Conservation (phyloP, 768 basidiomycete genomes). For the Clitopilus passeckerianus region DNA sequence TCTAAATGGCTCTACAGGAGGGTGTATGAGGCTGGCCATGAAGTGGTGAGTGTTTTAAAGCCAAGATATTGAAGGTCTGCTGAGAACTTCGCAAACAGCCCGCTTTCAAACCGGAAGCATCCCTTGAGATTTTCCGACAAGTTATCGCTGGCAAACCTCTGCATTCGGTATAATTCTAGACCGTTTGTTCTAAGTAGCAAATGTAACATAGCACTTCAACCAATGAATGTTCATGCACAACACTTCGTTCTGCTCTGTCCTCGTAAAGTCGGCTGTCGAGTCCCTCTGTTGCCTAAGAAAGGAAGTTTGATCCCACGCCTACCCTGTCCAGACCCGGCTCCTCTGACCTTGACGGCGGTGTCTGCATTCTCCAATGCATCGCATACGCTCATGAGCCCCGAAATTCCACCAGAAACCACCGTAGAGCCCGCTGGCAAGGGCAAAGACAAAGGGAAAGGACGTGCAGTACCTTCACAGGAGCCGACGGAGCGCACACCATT, state of each 20-base stretch:
- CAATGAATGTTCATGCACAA: too few relatives aligned
- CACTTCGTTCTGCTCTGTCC: too few relatives aligned
- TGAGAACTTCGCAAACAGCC: slow-evolving; percentile 27
- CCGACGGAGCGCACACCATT: slow-evolving; percentile 53
- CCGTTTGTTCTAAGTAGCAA: not conserved
- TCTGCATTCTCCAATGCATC: not conserved
- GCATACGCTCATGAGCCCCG: slow-evolving; percentile 9
- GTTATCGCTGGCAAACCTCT: slow-evolving; percentile 39
- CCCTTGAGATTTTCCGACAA: slow-evolving; percentile 57
- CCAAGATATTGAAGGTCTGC: slow-evolving; percentile 4
- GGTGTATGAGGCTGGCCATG: slow-evolving; percentile 55
- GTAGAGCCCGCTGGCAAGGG: slow-evolving; percentile 3
- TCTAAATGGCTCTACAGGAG: slow-evolving; percentile 27
- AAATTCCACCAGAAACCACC: slow-evolving; percentile 6
- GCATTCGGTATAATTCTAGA: not conserved
- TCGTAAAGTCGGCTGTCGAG: too few relatives aligned
- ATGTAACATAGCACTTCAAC: too few relatives aligned
- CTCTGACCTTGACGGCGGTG: not conserved
- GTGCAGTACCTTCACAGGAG: slow-evolving; percentile 26
- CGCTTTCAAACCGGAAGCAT: slow-evolving; percentile 55
- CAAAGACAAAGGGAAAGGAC: slow-evolving; percentile 50
- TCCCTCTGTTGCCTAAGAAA: not conserved
- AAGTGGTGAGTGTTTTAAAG: slow-evolving; percentile 40
- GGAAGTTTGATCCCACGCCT: not conserved
- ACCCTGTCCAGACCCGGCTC: not conserved